A percentile compares a stretch with the other conserved stretches of the same genome.
phyloP scores from a whole-genome alignment of 2,329 filamentous ascomycete genomes.

The Moelleriella libera region DNA sequence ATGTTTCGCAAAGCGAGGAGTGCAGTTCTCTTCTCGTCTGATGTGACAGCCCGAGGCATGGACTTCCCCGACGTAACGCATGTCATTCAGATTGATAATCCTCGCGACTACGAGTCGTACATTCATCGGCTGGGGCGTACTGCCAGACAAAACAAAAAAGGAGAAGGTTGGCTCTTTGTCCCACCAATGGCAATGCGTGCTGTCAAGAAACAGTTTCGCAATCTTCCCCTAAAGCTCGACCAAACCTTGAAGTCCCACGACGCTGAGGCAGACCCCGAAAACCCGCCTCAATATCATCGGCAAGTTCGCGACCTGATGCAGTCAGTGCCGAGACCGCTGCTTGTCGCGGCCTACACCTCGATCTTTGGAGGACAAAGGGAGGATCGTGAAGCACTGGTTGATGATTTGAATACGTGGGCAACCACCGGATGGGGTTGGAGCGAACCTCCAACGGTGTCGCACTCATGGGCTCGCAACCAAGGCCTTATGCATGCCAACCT shows the following conservation, averaged over 20 bases:
- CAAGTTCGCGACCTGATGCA: constrained; percentile 27
- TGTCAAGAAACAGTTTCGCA: constrained; percentile 35
- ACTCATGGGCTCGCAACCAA: constrained; percentile 14
- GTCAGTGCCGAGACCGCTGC: constrained; percentile 17
- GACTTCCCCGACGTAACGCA: constrained; percentile 73
- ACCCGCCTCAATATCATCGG: constrained; percentile 29
- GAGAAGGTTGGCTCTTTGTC: constrained; percentile 56
- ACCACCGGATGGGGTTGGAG: constrained; percentile 35
- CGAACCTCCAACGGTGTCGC: constrained; percentile 25
- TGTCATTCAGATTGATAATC: constrained; percentile 58
- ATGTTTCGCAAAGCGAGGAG: constrained; percentile 50
- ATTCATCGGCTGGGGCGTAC: constrained; percentile 69
- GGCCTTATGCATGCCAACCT: constrained; percentile 19
- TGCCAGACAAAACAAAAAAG: constrained; percentile 58
- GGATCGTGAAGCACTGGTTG: constrained; percentile 25
- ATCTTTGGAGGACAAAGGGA: constrained; percentile 36
- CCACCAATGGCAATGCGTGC: constrained; percentile 35
- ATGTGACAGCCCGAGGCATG: constrained; percentile 72
- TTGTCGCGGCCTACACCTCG: constrained; percentile 36
- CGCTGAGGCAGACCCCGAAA: constrained; percentile 34
- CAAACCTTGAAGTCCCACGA: constrained; percentile 33
- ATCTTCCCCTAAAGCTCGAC: constrained; percentile 47
- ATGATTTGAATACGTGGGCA: constrained; percentile 39
- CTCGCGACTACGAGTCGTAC: constrained; percentile 53
- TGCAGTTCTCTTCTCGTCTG: constrained; percentile 61